phyloP scores from a whole-genome alignment of 2,329 filamentous ascomycete genomes.

The Paraconiothyrium brasiliense region DNA sequence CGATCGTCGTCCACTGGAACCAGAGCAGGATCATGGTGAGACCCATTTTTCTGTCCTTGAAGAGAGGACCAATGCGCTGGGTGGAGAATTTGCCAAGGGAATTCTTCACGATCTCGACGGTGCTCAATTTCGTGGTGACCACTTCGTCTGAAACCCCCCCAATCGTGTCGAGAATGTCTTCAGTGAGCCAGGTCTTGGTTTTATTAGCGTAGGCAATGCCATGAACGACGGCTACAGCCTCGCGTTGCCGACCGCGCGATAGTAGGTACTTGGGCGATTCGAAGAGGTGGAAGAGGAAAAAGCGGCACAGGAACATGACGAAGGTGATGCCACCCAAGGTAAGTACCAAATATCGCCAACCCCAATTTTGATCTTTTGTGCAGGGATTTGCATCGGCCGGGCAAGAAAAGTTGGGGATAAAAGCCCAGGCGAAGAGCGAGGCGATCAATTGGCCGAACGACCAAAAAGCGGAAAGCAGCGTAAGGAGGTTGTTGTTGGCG shows the following conservation, averaged over 20 bases:
- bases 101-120: slow-evolving; percentile 62
- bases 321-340: slow-evolving; percentile 78
- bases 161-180: slow-evolving; percentile 68
- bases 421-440: slow-evolving; percentile 73
- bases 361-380: slow-evolving; percentile 66
- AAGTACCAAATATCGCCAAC: slow-evolving; percentile 79
- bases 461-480: slow-evolving; percentile 87
- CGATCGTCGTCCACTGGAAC: slow-evolving; percentile 85
- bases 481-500: slow-evolving; percentile 76
- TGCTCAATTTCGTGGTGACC: slow-evolving; percentile 51
- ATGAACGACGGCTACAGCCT: slow-evolving; percentile 82
- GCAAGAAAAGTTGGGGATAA: slow-evolving; percentile 73
- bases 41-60: slow-evolving; percentile 58
- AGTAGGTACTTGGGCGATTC: slow-evolving; percentile 88
- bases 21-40: slow-evolving; percentile 67
- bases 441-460: slow-evolving; percentile 81
- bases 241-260: slow-evolving; percentile 76
- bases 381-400: slow-evolving; percentile 45
- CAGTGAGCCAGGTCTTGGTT: slow-evolving; percentile 65
- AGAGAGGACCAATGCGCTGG: slow-evolving; percentile 72
- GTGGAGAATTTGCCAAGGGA: slow-evolving; percentile 73
- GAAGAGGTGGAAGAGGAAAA: slow-evolving; percentile 81
- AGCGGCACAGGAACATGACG: slow-evolving; percentile 79
- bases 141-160: slow-evolving; percentile 59
- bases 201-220: slow-evolving; percentile 78